A percentile compares a stretch with the other conserved stretches of the same genome.
Evolutionary conservation across 768 basidiomycete genomes (phyloP).

Genomic region (Strobilomyces dryophilus): DNA sequence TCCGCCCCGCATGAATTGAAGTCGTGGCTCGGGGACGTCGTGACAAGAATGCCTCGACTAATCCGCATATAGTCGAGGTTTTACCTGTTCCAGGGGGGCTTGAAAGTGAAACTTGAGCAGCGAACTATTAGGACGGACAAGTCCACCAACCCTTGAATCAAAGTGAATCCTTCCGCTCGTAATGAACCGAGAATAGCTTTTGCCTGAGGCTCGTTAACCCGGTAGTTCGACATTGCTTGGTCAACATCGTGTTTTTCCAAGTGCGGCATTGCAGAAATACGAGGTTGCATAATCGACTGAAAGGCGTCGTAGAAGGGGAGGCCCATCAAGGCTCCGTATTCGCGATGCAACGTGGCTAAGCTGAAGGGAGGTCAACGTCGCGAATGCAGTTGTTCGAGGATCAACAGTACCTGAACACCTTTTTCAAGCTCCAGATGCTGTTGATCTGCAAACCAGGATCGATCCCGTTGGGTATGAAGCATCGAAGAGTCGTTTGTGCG

Average conservation of each 20-base stretch:
- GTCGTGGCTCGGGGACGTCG: slow-evolving; percentile 48
- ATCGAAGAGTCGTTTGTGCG: slow-evolving; percentile 58
- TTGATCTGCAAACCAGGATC: slow-evolving; percentile 64
- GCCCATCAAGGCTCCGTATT: slow-evolving; percentile 83
- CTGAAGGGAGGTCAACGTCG: slow-evolving; percentile 39
- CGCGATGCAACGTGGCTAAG: slow-evolving; percentile 85
- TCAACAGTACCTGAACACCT: slow-evolving; percentile 67
- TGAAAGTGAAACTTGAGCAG: slow-evolving; percentile 26
- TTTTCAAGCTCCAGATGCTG: slow-evolving; percentile 69
- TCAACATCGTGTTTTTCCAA: slow-evolving; percentile 50
- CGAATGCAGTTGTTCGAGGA: neutral
- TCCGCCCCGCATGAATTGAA: slow-evolving; percentile 46
- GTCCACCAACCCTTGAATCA: slow-evolving; percentile 87
- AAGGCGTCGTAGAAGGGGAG: slow-evolving; percentile 80
- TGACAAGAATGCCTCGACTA: slow-evolving; percentile 81
- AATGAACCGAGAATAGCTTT: slow-evolving; percentile 78
- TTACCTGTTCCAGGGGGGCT: slow-evolving; percentile 97
- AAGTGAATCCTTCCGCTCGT: slow-evolving; percentile 67
- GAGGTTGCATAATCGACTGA: slow-evolving; percentile 65
- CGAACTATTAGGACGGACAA: neutral
- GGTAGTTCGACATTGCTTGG: slow-evolving; percentile 62
- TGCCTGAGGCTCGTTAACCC: slow-evolving; percentile 93
- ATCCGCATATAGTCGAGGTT: slow-evolving; percentile 94
- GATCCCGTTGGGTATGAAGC: slow-evolving; percentile 35
- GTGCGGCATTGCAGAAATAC: slow-evolving; percentile 44